Evolutionary conservation across 2,329 filamentous ascomycete genomes (phyloP), one percentile per base, ranked within the genome.

Genomic region (Trichoderma harzianum): DNA sequence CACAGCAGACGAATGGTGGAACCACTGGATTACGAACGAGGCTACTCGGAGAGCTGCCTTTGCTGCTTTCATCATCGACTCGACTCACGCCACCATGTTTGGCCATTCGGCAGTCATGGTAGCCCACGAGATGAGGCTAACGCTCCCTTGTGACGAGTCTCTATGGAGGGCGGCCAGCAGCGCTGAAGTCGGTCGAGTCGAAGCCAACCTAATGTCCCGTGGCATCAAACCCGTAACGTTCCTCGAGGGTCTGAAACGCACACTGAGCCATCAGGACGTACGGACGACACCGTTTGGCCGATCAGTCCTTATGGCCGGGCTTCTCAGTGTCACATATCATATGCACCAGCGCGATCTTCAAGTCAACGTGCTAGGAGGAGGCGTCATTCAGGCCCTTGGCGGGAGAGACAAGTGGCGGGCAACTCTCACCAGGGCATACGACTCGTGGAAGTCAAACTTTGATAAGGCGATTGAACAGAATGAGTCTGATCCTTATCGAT

Each of bases 91-190:
- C 1, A 97, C 94, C 32, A 98, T 99, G 92, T 98, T 98, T 81
- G 96, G 95, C 0, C 96, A 98, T 81, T 96, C 95, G 3, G 95
- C 94, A 0, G 94, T 97, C 57, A 98, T 98, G 95, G 94, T 97
- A 8, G 94, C 95, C 3, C 95, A 98, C 77, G 96, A 98, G 81
- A 93, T 99, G 89, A 90, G 94, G 64, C 86, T 98, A 10, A 93
- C 94, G 0, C 83, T 99, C 57, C 96, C 96, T 0, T 98, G 95
- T 78, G 95, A 98, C 75, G 96, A 98, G 79, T 90, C 92, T 5
- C 84, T 98, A 12, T 99, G 96, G 96, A 93, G 92, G 70, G 96
- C 96, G 5, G 93, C 92, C 4, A 97, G 91, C 79, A 93, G 93
- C 68, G 89, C 91, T 1, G 96, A 98, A 80, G 94, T 98, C 18